Evolutionary conservation across 306 rosid genomes (phyloP), one percentile per base, ranked within the genome.

Genomic region (Cajanus cajan): DNA sequence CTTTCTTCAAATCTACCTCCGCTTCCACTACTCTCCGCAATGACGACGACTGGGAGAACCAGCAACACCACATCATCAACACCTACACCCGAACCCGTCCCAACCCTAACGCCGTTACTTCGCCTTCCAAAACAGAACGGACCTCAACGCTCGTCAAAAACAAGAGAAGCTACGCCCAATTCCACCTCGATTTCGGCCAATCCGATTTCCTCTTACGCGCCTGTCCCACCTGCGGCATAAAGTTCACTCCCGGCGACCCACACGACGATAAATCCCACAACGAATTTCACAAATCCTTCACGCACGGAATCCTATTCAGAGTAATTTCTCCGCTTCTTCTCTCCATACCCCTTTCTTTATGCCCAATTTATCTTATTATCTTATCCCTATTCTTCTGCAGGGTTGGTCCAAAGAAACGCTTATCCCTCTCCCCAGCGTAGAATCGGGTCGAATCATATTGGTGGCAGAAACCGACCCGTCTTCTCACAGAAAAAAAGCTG

Each of bases 161-260:
- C 82, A 89, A 94, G 90, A 92, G 95, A 84, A 89, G 87, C 87
- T 92, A 92, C 52, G 97, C 93, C 4, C 94, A 94, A 69, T 85
- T 89, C 45, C 89, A 95, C 85, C 79, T 95, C 18, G 94, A 92
- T 4, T 88, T 91, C 4, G 97, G 97, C 22, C 97, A 92, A 78
- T 90, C 92, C 25, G 95, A 90, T 81, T 95, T 92, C 76, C 81
- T 83, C 7, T 79, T 91, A 25, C 92, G 80, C 71, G 36, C 76
- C 1, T 94, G 98, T 71, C 57, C 91, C 19, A 76, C 64, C 2
- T 90, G 97, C 51, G 91, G 97, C 9, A 25, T 91, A 57, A 83
- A 89, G 67, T 92, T 85, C 85, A 77, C 93, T 48, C 91, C 94
- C 2, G 94, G 98, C 24, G 89, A 85, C 9, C 80, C 61, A 22